Conservation (phyloP, 805 yeast genomes). For the Candida xiaguanensis region DNA sequence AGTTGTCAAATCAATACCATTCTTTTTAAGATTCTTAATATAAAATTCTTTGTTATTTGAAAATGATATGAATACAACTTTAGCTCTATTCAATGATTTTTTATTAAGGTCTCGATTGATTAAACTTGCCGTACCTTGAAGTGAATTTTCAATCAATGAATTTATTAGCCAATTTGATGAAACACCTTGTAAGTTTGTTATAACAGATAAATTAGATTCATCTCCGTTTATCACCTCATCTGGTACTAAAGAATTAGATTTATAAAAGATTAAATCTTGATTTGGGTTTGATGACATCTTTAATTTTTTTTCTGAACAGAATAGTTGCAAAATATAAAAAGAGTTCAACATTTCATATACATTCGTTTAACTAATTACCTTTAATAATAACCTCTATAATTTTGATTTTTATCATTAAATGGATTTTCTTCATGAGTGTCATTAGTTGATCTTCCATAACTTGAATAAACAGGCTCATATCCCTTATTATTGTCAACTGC, state of each 20-base stretch:
- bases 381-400: conserved; percentile 7
- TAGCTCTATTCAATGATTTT: conserved; percentile 20
- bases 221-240: conserved; percentile 17
- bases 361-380: too few relatives aligned
- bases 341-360: too few relatives aligned
- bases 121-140: conserved; percentile 45
- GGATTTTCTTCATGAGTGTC: conserved; percentile 3
- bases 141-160: conserved; percentile 49
- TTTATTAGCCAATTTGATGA: conserved; percentile 62
- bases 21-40: conserved; percentile 32
- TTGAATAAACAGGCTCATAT: conserved; percentile 12
- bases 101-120: conserved; percentile 28
- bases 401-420: neutral
- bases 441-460: too few relatives aligned
- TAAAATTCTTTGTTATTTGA: conserved; percentile 30
- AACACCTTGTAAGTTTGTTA: conserved; percentile 45
- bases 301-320: neutral
- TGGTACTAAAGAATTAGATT: conserved; percentile 46
- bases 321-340: too few relatives aligned
- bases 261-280: conserved; percentile 56
- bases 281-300: conserved; percentile 30
- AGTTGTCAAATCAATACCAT: conserved; percentile 31
- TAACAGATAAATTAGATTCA: conserved; percentile 18
- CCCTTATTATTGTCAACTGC: conserved; percentile 7
- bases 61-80: conserved; percentile 35